These are phyloP conservation scores for Oryza australiensis DNA, from an alignment of 176 grass and related monocot genomes.

Conservation along the genomic window DNA sequence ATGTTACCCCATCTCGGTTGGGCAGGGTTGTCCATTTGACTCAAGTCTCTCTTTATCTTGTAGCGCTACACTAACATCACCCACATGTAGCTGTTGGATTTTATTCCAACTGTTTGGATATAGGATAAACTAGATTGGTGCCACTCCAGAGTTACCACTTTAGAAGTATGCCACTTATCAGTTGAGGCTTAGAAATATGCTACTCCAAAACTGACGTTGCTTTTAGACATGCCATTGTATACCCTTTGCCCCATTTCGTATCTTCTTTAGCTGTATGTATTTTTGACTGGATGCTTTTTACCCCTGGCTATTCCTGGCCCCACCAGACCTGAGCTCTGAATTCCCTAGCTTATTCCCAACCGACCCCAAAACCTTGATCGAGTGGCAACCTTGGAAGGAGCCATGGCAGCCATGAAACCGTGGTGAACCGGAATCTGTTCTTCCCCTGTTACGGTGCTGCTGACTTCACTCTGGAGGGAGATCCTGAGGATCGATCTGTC, in stretches of 20 bases:
- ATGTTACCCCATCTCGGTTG: too few relatives aligned
- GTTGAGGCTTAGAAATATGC: neutral
- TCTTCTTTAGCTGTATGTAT: neutral
- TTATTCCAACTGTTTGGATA: too few relatives aligned
- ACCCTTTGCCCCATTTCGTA: neutral
- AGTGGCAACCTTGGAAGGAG: too few relatives aligned
- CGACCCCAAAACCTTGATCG: neutral
- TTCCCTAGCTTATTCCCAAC: neutral
- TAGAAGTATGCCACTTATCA: neutral
- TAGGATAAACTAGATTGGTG: neutral
- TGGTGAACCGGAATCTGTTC: neutral
- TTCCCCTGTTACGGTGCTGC: too few relatives aligned
- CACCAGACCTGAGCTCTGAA: neutral
- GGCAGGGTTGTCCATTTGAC: too few relatives aligned
- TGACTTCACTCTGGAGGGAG: neutral
- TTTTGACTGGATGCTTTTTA: too few relatives aligned
- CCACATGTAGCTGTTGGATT: too few relatives aligned
- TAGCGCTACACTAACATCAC: too few relatives aligned
- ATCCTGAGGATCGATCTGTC: neutral
- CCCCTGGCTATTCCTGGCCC: neutral
- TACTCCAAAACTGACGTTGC: neutral
- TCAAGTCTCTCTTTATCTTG: too few relatives aligned
- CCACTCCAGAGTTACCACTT: neutral
- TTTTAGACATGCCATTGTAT: neutral
- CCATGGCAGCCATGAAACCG: too few relatives aligned